phyloP scores from a whole-genome alignment of 495 filamentous ascomycete species.

The Annulohypoxylon bovei region DNA sequence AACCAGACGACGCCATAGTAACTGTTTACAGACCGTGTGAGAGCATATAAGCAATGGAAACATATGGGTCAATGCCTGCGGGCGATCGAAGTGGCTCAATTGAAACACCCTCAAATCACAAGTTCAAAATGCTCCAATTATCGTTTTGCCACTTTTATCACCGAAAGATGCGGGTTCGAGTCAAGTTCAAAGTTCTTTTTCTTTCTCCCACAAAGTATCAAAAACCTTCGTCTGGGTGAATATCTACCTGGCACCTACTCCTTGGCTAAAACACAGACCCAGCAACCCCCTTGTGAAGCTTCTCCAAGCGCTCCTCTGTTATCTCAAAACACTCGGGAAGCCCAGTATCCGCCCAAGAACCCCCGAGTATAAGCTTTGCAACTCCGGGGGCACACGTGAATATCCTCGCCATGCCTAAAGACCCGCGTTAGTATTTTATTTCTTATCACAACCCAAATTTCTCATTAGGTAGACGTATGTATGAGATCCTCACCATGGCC shows the following conservation, averaged over 20 bases:
- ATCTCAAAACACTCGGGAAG: constrained; percentile 47
- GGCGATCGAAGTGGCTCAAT: background rate
- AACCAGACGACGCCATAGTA: too few relatives aligned
- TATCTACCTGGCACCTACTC: too few relatives aligned
- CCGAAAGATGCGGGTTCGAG: background rate
- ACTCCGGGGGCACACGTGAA: constrained; percentile 44
- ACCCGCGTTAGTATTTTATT: background rate
- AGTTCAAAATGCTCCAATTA: too few relatives aligned
- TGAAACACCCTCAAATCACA: too few relatives aligned
- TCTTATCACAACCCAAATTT: background rate
- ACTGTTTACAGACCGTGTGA: background rate
- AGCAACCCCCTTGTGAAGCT: constrained; percentile 24
- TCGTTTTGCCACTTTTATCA: background rate
- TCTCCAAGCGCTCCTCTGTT: constrained; percentile 33
- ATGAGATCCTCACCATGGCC: constrained; percentile 40
- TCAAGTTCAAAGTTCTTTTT: background rate
- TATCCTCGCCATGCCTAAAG: constrained; percentile 46
- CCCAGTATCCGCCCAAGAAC: constrained; percentile 43
- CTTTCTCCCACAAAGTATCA: background rate
- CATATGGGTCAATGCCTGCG: background rate
- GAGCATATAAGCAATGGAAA: background rate
- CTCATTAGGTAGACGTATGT: background rate
- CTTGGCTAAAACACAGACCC: constrained; percentile 28
- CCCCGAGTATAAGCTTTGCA: constrained; percentile 42
- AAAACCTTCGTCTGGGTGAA: background rate